Base-by-base conservation (phyloP, 2,329 filamentous ascomycete genomes). In the Monilinia vaccinii-corymbosi region DNA sequence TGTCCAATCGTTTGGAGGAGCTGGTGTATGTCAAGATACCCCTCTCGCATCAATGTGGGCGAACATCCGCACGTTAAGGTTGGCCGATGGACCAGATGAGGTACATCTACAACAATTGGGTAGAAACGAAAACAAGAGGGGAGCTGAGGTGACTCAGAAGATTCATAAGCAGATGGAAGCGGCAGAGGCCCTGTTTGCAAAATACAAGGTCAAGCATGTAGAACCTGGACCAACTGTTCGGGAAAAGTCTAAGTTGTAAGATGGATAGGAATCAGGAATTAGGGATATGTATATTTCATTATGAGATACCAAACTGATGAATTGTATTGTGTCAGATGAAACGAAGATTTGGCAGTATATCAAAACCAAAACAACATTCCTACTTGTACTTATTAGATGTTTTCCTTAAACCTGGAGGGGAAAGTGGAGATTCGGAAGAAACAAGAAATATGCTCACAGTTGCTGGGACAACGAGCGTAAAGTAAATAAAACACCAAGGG, bases 61-160 rank as follows among this genome's bases (percentile, higher is more conserved):
- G 23, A 77, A 81, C 62, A 89, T 91, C 70, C 80, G 91, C 61
- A 96, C 92, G 8, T 79, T 96, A 74, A 81, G 89, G 63, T 83
- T 96, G 67, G 91, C 91, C 0, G 94, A 99, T 75, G 94, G 94
- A 0, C 94, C 94, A 0, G 94, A 99, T 75, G 94, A 99, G 83
- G 94, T 97, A 62, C 94, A 95, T 74, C 75, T 92, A 66, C 79
- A 89, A 73, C 89, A 94, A 76, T 78, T 94, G 77, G 89, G 89
- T 18, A 79, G 81, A 67, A 91, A 91, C 67, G 89, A 94, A 80
- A 92, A 91, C 73, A 87, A 81, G 74, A 81, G 83, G 65, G 86
- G 84, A 60, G 72, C 76, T 65, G 82, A 80, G 66, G 80, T 85
- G 50, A 78, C 85, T 47, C 77, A 79, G 62, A 81, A 81, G 71